Evolutionary conservation across 441 rosid genomes (phyloP).

Genomic region (Aleurites moluccanus): DNA sequence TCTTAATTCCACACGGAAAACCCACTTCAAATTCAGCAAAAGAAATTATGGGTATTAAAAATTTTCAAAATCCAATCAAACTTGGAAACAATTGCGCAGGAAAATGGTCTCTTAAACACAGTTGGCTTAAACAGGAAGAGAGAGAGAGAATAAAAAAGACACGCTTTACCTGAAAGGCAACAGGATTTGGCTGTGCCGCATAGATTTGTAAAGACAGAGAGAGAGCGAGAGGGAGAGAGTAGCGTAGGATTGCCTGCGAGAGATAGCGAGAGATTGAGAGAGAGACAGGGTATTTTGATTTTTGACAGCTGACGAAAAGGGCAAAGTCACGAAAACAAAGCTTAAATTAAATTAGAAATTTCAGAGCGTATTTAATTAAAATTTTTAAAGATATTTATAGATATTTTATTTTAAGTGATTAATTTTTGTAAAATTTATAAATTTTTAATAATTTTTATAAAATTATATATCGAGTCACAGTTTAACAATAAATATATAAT

Average conservation of each 20-base stretch:
- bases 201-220: conserved; percentile 18
- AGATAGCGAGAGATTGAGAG: conserved; percentile 5
- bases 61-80: conserved; percentile 17
- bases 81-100: conserved; percentile 5
- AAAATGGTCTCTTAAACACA: neutral
- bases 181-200: conserved; percentile 23
- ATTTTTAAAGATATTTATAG: too few relatives aligned
- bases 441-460: too few relatives aligned
- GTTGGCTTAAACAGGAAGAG: neutral
- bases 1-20: conserved; percentile 21
- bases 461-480: too few relatives aligned
- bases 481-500: too few relatives aligned
- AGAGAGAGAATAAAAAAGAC: neutral
- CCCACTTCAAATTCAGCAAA: conserved; percentile 28
- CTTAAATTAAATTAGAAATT: neutral
- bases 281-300: conserved; percentile 12
- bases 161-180: conserved; percentile 34
- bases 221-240: conserved; percentile 10
- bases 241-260: conserved; percentile 28
- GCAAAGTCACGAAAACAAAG: conserved; percentile 19
- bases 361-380: too few relatives aligned
- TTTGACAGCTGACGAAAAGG: conserved; percentile 21
- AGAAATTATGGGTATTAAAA: conserved; percentile 17
- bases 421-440: too few relatives aligned
- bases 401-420: too few relatives aligned